A percentile compares a stretch with the other conserved stretches of the same genome.
Evolutionary conservation across 768 basidiomycete genomes (phyloP).

Genomic region (Inosperma sp.): DNA sequence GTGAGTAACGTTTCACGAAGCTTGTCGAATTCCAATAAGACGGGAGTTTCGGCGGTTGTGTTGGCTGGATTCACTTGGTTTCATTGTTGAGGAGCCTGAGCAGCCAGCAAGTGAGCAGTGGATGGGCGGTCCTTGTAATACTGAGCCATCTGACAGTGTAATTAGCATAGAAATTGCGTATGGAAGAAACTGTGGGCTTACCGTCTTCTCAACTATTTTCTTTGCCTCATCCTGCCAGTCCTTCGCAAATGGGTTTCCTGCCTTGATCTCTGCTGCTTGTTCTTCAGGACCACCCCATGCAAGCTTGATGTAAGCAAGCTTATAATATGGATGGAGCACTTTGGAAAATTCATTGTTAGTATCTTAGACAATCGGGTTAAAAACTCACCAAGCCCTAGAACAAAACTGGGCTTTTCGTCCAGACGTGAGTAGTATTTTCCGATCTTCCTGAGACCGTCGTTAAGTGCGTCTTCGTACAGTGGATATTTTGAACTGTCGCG

Average conservation of each 20-base stretch:
- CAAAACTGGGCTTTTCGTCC: too few relatives aligned
- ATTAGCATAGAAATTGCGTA: not conserved
- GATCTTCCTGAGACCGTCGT: conserved; percentile 21
- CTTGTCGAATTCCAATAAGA: conserved; percentile 5
- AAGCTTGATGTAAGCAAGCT: not conserved
- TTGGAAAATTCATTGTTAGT: not conserved
- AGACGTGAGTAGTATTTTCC: conserved; percentile 18
- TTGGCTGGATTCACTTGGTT: not conserved
- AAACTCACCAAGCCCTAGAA: conserved; percentile 23
- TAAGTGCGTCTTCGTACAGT: conserved; percentile 19
- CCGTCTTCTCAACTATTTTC: not conserved
- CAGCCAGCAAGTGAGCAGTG: too few relatives aligned
- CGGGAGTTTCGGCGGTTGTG: not conserved
- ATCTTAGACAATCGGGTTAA: not conserved
- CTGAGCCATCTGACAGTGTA: not conserved
- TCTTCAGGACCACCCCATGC: not conserved
- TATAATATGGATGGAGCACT: too few relatives aligned
- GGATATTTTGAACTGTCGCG: not conserved
- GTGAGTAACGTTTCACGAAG: conserved; percentile 1
- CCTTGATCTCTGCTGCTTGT: not conserved
- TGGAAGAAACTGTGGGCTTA: not conserved
- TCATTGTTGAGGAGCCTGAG: not conserved
- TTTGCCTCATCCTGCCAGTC: too few relatives aligned
- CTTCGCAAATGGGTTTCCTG: not conserved
- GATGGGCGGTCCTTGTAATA: not conserved